Conservation (phyloP, 2,329 filamentous ascomycete genomes). For the Colletotrichum sp. region DNA sequence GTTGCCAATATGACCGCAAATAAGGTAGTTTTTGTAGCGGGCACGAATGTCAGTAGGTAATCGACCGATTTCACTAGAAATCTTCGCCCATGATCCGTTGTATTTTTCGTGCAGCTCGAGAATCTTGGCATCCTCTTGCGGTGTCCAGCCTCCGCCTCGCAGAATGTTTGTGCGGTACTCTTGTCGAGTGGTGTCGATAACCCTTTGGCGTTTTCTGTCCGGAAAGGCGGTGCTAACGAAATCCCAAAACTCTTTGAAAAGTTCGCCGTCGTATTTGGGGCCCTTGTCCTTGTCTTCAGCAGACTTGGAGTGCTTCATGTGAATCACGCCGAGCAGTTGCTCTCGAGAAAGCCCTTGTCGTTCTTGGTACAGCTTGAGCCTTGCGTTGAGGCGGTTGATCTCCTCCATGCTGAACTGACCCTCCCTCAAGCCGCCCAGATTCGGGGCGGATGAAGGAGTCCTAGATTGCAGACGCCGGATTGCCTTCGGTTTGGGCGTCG, state of each 20-base stretch:
- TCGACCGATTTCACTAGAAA: slow-evolving; percentile 68
- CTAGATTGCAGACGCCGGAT: background rate
- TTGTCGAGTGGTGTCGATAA: slow-evolving; percentile 63
- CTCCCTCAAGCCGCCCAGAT: background rate
- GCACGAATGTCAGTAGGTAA: slow-evolving; percentile 71
- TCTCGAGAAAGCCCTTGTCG: slow-evolving; percentile 45
- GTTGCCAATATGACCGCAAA: slow-evolving; percentile 58
- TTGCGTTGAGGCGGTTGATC: background rate
- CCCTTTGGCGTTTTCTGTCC: slow-evolving; percentile 54
- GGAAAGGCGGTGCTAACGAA: slow-evolving; percentile 53
- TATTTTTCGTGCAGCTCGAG: slow-evolving; percentile 48
- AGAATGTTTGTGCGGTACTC: slow-evolving; percentile 70
- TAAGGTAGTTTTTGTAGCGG: slow-evolving; percentile 71
- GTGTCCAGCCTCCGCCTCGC: slow-evolving; percentile 62
- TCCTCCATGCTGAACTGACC: slow-evolving; percentile 52
- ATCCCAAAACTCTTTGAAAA: slow-evolving; percentile 54
- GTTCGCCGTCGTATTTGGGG: slow-evolving; percentile 30
- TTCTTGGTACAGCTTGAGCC: slow-evolving; percentile 44
- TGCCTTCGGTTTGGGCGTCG: background rate
- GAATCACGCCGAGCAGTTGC: slow-evolving; percentile 54
- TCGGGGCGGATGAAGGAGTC: background rate
- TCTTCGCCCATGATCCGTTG: slow-evolving; percentile 64
- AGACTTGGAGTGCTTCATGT: slow-evolving; percentile 21
- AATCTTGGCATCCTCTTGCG: slow-evolving; percentile 63
- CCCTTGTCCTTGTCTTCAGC: slow-evolving; percentile 35